Conservation (phyloP, 2,329 filamentous ascomycete genomes). For the Paecilomyces dactylethromorphus region DNA sequence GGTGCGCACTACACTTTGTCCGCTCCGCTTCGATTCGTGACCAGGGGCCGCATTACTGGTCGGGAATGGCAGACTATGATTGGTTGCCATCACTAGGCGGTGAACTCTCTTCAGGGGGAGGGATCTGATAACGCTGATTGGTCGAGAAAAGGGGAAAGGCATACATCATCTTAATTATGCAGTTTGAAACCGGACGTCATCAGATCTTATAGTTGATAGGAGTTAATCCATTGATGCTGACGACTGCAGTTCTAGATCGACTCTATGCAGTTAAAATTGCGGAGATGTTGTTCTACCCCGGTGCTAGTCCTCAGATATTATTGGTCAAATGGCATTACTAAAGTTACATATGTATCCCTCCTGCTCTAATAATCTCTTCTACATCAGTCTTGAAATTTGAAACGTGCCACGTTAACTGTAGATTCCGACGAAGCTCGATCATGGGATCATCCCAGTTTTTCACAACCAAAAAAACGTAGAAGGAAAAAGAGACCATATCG, state of each 20-base stretch:
- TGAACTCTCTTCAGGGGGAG: background rate
- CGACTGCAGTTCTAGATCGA: background rate
- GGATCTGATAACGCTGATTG: background rate
- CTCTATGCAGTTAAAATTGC: background rate
- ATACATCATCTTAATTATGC: background rate
- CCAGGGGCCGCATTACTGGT: background rate
- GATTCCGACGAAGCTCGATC: background rate
- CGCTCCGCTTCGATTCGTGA: background rate
- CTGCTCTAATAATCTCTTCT: background rate
- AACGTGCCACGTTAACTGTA: background rate
- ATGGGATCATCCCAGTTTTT: background rate
- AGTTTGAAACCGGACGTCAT: background rate
- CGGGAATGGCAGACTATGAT: background rate
- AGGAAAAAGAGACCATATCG: conserved; percentile 2
- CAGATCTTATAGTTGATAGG: background rate
- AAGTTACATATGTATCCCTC: background rate
- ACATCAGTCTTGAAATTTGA: background rate
- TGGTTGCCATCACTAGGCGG: background rate
- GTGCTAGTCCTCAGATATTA: background rate
- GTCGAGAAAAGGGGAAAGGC: background rate
- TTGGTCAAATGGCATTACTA: background rate
- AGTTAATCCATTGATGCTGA: no score
- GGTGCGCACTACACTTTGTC: background rate
- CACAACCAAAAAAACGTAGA: conserved; percentile 1
- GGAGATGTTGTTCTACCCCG: background rate